These are phyloP conservation scores for Colletotrichum tropicicola DNA, from an alignment of 2,329 filamentous ascomycete species.

Conservation along the genomic window DNA sequence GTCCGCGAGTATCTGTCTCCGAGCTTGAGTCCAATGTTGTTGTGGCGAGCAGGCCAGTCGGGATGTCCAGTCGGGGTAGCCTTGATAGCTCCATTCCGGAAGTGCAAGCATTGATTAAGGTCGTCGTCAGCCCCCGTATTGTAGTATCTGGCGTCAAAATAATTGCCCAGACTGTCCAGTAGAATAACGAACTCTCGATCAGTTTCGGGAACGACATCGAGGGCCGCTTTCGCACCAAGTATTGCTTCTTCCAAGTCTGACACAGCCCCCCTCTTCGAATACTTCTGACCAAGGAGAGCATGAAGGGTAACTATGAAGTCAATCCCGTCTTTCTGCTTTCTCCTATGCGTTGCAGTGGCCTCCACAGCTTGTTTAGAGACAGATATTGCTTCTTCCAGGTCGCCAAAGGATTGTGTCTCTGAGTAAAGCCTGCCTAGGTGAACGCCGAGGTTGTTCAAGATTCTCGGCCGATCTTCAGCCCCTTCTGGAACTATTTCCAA, in stretches of 20 bases:
- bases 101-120: not conserved
- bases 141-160: not conserved
- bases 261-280: not conserved
- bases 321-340: too few relatives aligned
- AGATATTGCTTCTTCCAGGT: too few relatives aligned
- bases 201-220: not conserved
- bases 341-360: too few relatives aligned
- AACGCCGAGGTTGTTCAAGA: too few relatives aligned
- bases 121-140: not conserved
- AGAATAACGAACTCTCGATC: not conserved
- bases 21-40: not conserved
- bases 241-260: not conserved
- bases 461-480: too few relatives aligned
- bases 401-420: too few relatives aligned
- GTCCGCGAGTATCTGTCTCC: not conserved
- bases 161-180: not conserved
- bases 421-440: too few relatives aligned
- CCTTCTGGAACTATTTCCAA: too few relatives aligned
- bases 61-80: not conserved
- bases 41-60: not conserved
- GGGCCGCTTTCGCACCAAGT: not conserved
- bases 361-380: too few relatives aligned
- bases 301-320: too few relatives aligned
- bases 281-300: not conserved
- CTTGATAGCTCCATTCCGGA: not conserved